These are phyloP conservation scores for Theobroma grandiflorum DNA, from an alignment of 441 rosid species.

Conservation along the genomic window DNA sequence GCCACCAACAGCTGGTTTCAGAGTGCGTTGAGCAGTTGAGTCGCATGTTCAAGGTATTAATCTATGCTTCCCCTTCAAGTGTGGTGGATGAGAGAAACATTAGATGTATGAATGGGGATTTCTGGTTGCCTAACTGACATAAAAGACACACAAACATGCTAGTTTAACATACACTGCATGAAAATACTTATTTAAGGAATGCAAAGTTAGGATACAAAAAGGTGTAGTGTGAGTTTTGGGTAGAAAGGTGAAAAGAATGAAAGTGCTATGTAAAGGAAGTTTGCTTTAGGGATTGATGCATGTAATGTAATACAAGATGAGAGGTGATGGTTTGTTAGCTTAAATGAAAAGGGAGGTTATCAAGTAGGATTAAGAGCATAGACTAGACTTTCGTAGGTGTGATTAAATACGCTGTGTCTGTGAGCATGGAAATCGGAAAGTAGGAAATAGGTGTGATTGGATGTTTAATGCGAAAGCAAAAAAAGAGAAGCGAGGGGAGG, in stretches of 20 bases:
- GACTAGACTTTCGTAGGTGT: too few species aligned
- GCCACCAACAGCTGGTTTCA: conserved; percentile 80
- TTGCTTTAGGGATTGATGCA: not conserved
- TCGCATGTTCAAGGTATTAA: conserved; percentile 89
- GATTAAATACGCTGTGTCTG: too few species aligned
- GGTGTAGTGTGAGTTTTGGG: not conserved
- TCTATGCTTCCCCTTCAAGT: not conserved
- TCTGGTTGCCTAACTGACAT: not conserved
- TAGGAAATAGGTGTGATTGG: too few species aligned
- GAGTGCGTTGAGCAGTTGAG: conserved; percentile 95
- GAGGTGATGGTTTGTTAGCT: not conserved
- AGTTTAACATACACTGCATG: not conserved
- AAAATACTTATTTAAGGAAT: not conserved
- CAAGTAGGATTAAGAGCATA: too few species aligned
- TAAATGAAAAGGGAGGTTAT: not conserved
- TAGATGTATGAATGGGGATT: not conserved
- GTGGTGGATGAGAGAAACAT: not conserved
- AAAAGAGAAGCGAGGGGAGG: too few species aligned
- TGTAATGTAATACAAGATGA: not conserved
- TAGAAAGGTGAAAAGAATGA: not conserved
- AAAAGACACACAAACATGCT: not conserved
- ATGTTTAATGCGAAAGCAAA: too few species aligned
- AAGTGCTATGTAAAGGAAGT: not conserved
- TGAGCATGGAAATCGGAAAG: too few species aligned
- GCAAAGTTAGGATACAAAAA: not conserved